A percentile compares a stretch with the other conserved stretches of the same genome.
These are phyloP conservation scores for Nicotiana paniculata DNA, from an alignment of 257 asterid species.

Conservation along the genomic window DNA sequence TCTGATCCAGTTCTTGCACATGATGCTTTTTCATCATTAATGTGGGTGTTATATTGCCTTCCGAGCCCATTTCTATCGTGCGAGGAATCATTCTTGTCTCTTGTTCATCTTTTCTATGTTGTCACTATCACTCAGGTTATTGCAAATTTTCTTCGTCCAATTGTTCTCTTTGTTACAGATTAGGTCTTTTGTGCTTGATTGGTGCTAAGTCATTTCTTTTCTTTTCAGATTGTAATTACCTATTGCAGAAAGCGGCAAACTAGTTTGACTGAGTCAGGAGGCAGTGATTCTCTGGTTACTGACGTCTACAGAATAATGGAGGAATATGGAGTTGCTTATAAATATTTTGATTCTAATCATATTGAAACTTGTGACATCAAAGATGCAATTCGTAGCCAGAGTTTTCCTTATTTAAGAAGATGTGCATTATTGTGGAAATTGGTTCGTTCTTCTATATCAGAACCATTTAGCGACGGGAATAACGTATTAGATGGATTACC, in stretches of 20 bases:
- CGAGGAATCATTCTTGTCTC: conserved; percentile 66
- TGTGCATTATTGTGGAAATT: conserved; percentile 93
- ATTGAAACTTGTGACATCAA: conserved; percentile 40
- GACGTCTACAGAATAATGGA: conserved; percentile 47
- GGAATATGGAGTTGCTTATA: conserved; percentile 43
- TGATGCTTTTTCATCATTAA: conserved; percentile 86
- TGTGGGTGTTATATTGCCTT: conserved; percentile 93
- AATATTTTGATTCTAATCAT: conserved; percentile 47
- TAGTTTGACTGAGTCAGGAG: conserved; percentile 29
- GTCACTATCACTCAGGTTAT: conserved; percentile 31
- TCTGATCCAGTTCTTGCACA: conserved; percentile 69
- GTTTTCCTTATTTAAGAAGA: conserved; percentile 80
- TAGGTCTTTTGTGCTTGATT: neutral
- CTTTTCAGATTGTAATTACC: conserved; percentile 53
- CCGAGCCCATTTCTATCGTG: conserved; percentile 72
- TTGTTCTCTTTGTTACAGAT: neutral
- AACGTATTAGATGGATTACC: conserved; percentile 37
- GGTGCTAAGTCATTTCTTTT: conserved; percentile 1
- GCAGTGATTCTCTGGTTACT: conserved; percentile 46
- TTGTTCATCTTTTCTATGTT: conserved; percentile 71
- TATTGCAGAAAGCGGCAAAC: conserved; percentile 30
- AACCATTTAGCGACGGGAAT: conserved; percentile 52
- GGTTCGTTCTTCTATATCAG: conserved; percentile 41
- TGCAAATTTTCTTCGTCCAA: neutral
- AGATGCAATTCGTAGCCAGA: conserved; percentile 62